phyloP scores from a whole-genome alignment of 176 grass and related monocot species.

The Oryza glaberrima region DNA sequence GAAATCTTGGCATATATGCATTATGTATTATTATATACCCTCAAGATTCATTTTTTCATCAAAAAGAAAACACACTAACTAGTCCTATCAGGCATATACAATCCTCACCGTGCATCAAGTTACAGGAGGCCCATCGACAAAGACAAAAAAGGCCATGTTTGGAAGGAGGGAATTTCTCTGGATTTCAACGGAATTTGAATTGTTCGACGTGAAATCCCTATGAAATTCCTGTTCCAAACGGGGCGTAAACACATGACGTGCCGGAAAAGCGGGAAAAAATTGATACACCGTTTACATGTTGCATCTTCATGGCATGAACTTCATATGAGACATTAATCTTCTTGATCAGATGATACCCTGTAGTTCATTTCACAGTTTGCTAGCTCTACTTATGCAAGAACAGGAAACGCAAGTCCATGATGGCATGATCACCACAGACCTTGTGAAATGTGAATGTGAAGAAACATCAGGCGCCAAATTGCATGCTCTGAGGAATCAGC shows the following conservation, averaged over 20 bases:
- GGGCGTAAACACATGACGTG: slow-evolving; percentile 26
- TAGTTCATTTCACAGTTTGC: slow-evolving; percentile 29
- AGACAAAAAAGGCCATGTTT: not conserved
- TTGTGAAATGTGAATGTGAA: slow-evolving; percentile 5
- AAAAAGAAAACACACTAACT: slow-evolving; percentile 2
- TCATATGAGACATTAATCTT: not conserved
- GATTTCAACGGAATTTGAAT: not conserved
- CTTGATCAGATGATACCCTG: not conserved
- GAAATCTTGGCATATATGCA: not conserved
- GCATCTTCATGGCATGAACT: not conserved
- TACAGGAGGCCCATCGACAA: slow-evolving; percentile 30
- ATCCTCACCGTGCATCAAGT: slow-evolving; percentile 21
- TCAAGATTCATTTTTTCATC: not conserved
- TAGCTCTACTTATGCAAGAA: slow-evolving; percentile 18
- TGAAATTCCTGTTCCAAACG: slow-evolving; percentile 1
- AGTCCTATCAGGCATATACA: slow-evolving; percentile 33
- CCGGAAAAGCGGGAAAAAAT: slow-evolving; percentile 17
- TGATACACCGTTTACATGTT: not conserved
- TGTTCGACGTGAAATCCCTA: not conserved
- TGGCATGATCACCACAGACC: slow-evolving; percentile 5
- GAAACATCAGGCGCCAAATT: slow-evolving; percentile 6
- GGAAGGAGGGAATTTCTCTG: slow-evolving; percentile 4
- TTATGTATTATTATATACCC: slow-evolving; percentile 30
- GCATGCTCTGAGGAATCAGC: slow-evolving; percentile 34
- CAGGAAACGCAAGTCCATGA: not conserved